Base-by-base conservation (phyloP, 208 protist species). In the Crithidia brevicula region DNA sequence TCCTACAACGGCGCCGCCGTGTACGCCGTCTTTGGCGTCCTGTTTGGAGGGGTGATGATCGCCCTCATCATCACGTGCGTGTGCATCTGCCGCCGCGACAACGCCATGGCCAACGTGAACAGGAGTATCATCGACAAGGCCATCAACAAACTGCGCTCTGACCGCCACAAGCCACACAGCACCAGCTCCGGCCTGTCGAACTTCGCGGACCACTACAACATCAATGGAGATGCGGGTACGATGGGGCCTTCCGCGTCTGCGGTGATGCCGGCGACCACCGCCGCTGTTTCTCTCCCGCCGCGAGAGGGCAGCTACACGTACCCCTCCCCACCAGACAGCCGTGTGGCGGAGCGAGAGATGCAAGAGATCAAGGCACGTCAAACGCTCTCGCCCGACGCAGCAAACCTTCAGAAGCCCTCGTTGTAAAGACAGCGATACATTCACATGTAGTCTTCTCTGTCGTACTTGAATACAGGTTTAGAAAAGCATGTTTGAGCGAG, bases 1-100 rank as follows among this genome's bases (percentile, higher is more conserved):
- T n/a, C 36, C 22, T 66, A 61, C 49, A 31, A 66, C 43, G 25
- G 10, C 2, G 45, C 22, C 1, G 50, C 42, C 49, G 33, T 64
- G 10, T 66, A 61, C 31, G 67, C 42, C 38, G 40, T 73, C 16
- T 73, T 73, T 36, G 67, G 57, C n/a, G n/a, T 65, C 8, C 67
- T 73, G 15, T 10, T 73, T 4, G 58, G 1, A 18, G 42, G 49
- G 11, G 56, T 42, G 11, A 38, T 73, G 11, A 20, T 73, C 13
- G 25, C 49, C 18, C 28, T 66, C 22, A 45, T 73, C 27, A 23
- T 45, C 28, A 58, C 45, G 22, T 28, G 33, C 23, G 67, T 66
- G 13, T 73, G 67, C 49, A 33, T 64, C 49, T 73, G 67, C 23
- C 9, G 34, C 27, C 52, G 49, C 13, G 58, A 73, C 58, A 73